Evolutionary conservation across 2,329 filamentous ascomycete genomes (phyloP).

Genomic region (Nemania diffusa): DNA sequence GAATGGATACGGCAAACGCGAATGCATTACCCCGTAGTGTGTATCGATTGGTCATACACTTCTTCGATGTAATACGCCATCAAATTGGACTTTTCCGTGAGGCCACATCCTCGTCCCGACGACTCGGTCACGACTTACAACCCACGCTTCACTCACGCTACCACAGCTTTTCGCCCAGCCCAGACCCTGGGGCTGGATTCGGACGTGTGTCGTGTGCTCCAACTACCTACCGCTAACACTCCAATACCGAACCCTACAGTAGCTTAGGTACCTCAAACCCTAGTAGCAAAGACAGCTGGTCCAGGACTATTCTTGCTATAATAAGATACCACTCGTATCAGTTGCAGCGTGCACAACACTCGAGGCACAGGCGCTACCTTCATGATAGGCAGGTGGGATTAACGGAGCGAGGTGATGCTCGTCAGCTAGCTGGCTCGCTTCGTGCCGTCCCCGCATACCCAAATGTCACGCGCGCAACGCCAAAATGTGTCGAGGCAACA

Average conservation of each 20-base stretch:
- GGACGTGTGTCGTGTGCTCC: slow-evolving; percentile 15
- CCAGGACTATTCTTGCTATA: slow-evolving; percentile 18
- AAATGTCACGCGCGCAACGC: slow-evolving; percentile 32
- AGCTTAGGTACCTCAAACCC: background rate
- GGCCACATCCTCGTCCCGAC: slow-evolving; percentile 23
- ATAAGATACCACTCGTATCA: slow-evolving; percentile 19
- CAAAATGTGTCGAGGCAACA: slow-evolving; percentile 20
- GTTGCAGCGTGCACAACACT: slow-evolving; percentile 3
- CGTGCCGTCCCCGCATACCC: slow-evolving; percentile 31
- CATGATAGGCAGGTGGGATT: slow-evolving; percentile 29
- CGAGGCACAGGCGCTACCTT: slow-evolving; percentile 12
- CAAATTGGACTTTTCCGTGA: slow-evolving; percentile 9
- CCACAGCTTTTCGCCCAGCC: slow-evolving; percentile 10
- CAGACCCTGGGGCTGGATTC: slow-evolving; percentile 22
- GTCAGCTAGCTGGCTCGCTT: slow-evolving; percentile 29
- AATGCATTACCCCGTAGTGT: slow-evolving; percentile 13
- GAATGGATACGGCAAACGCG: slow-evolving; percentile 22
- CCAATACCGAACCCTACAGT: background rate
- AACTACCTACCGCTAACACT: slow-evolving; percentile 5
- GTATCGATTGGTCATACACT: slow-evolving; percentile 10
- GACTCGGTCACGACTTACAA: slow-evolving; percentile 32
- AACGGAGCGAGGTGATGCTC: slow-evolving; percentile 23
- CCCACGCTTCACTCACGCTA: slow-evolving; percentile 11
- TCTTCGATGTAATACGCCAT: slow-evolving; percentile 1
- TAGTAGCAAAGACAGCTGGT: slow-evolving; percentile 4